Evolutionary conservation across 1,284 basidiomycete species (phyloP).

Genomic region (Hymenochaete sp.): DNA sequence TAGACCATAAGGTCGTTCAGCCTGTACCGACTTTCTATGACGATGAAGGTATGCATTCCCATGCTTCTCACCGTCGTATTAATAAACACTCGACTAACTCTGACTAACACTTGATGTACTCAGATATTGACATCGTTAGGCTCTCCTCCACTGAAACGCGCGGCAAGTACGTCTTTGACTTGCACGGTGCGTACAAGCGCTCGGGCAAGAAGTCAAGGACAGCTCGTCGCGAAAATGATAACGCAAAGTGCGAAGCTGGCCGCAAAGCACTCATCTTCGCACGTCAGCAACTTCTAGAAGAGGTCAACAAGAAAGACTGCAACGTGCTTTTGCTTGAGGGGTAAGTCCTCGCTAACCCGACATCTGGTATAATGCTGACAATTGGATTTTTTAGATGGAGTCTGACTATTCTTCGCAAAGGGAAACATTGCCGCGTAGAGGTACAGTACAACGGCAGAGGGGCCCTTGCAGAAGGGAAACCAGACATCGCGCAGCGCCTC

Average conservation of each 20-base stretch:
- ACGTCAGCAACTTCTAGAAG: conserved; percentile 50
- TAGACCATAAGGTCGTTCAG: conserved; percentile 52
- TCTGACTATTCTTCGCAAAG: conserved; percentile 53
- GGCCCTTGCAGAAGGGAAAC: conserved; percentile 43
- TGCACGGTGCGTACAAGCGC: conserved; percentile 22
- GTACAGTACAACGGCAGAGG: conserved; percentile 62
- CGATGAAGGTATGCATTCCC: conserved; percentile 41
- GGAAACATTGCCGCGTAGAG: conserved; percentile 52
- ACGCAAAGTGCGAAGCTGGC: conserved; percentile 5
- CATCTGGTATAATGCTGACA: neutral
- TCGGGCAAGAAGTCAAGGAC: neutral
- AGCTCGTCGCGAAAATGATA: neutral
- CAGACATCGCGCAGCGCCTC: conserved; percentile 31
- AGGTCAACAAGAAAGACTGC: conserved; percentile 46
- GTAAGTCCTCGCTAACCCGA: conserved; percentile 30
- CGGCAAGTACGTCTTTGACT: conserved; percentile 57
- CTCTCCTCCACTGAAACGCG: conserved; percentile 43
- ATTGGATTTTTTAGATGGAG: conserved; percentile 44
- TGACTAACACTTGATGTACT: too few relatives aligned
- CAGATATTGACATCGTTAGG: conserved; percentile 53
- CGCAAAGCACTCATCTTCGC: conserved; percentile 53
- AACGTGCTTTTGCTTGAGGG: conserved; percentile 62
- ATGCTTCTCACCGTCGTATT: too few relatives aligned
- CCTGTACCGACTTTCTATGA: conserved; percentile 57
- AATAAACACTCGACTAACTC: too few relatives aligned